Evolutionary conservation across 2,329 filamentous ascomycete genomes (phyloP).

Genomic region (Plectosphaerella plurivora): DNA sequence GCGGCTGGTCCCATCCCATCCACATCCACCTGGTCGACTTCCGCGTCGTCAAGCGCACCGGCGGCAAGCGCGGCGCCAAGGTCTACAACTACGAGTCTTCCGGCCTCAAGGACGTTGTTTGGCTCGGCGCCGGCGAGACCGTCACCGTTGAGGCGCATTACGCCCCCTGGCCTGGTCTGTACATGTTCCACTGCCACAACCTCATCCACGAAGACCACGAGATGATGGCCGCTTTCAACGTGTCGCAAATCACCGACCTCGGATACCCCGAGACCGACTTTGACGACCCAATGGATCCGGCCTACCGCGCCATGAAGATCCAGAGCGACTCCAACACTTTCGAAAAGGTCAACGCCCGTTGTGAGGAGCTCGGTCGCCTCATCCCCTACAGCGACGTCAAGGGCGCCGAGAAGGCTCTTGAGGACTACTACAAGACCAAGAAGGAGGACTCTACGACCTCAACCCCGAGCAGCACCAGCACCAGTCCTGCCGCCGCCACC

Average conservation of each 20-base stretch:
- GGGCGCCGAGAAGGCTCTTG: conserved; percentile 21
- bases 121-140: conserved; percentile 40
- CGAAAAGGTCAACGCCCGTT: conserved; percentile 19
- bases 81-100: conserved; percentile 42
- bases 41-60: conserved; percentile 40
- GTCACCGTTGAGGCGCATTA: conserved; percentile 44
- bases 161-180: conserved; percentile 44
- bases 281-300: conserved; percentile 29
- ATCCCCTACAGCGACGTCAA: conserved; percentile 27
- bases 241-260: conserved; percentile 27
- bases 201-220: conserved; percentile 36
- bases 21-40: conserved; percentile 53
- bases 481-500: not conserved
- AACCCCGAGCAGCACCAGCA: not conserved
- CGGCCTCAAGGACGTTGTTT: conserved; percentile 49
- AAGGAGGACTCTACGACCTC: not conserved
- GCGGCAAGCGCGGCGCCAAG: conserved; percentile 24
- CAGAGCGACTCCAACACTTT: conserved; percentile 17
- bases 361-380: conserved; percentile 24
- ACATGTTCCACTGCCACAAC: conserved; percentile 42
- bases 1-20: conserved; percentile 40
- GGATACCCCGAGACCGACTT: conserved; percentile 32
- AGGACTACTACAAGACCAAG: conserved; percentile 22
- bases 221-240: conserved; percentile 40
- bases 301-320: conserved; percentile 26